phyloP scores from a whole-genome alignment of 2,329 filamentous ascomycete species.

The Sporothrix humicola region DNA sequence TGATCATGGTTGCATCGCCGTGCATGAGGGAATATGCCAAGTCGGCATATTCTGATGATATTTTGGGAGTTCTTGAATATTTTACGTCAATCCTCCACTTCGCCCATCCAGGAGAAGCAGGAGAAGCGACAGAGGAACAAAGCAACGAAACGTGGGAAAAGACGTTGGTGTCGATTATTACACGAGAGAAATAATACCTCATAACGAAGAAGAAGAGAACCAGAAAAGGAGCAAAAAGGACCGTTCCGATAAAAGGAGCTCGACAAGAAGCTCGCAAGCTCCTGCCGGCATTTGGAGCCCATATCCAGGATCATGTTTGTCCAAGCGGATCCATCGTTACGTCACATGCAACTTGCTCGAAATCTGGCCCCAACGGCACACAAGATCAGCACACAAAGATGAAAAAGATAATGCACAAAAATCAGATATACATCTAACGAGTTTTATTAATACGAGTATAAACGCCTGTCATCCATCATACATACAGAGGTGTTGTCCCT shows the following conservation, averaged over 20 bases:
- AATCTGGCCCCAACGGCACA: too few species aligned
- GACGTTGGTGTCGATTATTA: too few species aligned
- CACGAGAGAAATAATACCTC: too few species aligned
- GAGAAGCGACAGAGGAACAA: too few species aligned
- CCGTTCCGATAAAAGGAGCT: too few species aligned
- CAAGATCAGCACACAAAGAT: not conserved
- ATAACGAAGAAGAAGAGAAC: too few species aligned
- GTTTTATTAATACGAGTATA: conserved; percentile 34
- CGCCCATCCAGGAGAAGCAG: not conserved
- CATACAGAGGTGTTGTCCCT: conserved; percentile 34
- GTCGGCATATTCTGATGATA: not conserved
- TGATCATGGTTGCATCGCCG: not conserved
- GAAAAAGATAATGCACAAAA: not conserved
- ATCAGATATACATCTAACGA: not conserved
- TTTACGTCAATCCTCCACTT: too few species aligned
- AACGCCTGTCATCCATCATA: conserved; percentile 40
- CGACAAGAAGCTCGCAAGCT: too few species aligned
- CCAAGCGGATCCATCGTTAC: conserved; percentile 9
- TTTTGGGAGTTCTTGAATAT: not conserved
- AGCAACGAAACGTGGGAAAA: not conserved
- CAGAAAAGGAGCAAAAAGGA: too few species aligned
- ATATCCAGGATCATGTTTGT: not conserved
- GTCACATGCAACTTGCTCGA: not conserved
- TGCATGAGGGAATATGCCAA: conserved; percentile 3
- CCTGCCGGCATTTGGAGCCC: too few species aligned